These are phyloP conservation scores for Penicillium lividum DNA, from an alignment of 495 filamentous ascomycete genomes.

Conservation along the genomic window DNA sequence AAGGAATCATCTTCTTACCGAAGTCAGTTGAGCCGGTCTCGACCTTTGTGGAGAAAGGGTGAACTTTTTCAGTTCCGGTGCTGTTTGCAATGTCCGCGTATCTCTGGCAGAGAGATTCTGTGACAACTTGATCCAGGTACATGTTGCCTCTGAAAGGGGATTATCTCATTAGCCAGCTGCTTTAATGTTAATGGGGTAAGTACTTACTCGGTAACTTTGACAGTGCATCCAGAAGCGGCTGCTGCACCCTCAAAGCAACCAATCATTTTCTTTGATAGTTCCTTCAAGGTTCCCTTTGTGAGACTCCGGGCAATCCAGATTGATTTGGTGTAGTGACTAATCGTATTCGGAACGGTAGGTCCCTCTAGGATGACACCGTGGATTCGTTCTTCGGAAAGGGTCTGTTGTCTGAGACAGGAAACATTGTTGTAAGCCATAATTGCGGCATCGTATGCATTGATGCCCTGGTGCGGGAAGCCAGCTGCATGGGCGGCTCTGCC, in stretches of 20 bases:
- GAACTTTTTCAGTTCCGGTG: background rate
- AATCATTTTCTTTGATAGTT: background rate
- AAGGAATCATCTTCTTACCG: background rate
- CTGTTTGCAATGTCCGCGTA: background rate
- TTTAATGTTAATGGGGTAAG: background rate
- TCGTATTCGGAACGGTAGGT: background rate
- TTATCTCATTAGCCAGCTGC: background rate
- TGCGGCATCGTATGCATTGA: conserved; percentile 61
- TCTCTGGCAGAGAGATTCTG: background rate
- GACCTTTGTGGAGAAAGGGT: background rate
- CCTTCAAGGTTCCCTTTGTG: background rate
- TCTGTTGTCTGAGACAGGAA: conserved; percentile 56
- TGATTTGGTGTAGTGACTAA: background rate
- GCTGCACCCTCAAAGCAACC: background rate
- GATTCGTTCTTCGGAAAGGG: conserved; percentile 54
- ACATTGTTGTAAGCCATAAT: conserved; percentile 54
- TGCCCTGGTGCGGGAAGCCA: conserved; percentile 52
- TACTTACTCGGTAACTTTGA: background rate
- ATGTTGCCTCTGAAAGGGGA: background rate
- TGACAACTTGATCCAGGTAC: background rate
- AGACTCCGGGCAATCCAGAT: background rate
- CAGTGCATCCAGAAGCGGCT: background rate
- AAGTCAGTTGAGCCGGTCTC: background rate
- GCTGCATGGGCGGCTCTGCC: conserved; percentile 45
- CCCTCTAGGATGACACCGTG: conserved; percentile 3